Evolutionary conservation across 306 rosid species (phyloP).

Genomic region (Ammopiptanthus mongolicus): DNA sequence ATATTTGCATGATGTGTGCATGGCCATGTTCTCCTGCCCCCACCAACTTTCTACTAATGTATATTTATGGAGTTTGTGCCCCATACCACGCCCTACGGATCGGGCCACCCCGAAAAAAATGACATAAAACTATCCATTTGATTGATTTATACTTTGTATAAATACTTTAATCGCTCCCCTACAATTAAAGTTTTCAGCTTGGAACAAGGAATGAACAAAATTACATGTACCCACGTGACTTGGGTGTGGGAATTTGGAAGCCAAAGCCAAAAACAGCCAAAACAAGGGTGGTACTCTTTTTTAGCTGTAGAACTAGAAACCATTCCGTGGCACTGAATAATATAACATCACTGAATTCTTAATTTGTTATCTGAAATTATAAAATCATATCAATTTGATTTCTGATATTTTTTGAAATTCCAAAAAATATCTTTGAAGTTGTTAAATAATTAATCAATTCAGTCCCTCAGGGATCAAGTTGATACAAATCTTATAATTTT

Average conservation of each 20-base stretch:
- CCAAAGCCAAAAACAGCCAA: conserved; percentile 23
- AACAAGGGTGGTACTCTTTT: background rate
- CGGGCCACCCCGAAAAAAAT: conserved; percentile 1
- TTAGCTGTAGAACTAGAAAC: background rate
- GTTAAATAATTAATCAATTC: too few species aligned
- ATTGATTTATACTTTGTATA: background rate
- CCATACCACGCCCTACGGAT: background rate
- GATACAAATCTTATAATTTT: too few species aligned
- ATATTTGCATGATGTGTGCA: conserved; percentile 29
- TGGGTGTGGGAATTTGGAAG: background rate
- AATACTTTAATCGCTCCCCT: background rate
- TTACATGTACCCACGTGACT: conserved; percentile 44
- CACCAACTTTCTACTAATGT: background rate
- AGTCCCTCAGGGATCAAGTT: too few species aligned
- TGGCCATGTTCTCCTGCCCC: conserved; percentile 19
- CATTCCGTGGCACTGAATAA: background rate
- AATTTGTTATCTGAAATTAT: too few species aligned
- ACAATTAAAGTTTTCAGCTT: background rate
- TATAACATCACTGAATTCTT: too few species aligned
- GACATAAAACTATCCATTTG: background rate
- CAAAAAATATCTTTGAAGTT: too few species aligned
- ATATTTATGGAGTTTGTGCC: background rate
- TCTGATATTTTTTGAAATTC: too few species aligned
- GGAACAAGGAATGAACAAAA: conserved; percentile 27
- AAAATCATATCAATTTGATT: too few species aligned